phyloP scores from a whole-genome alignment of 768 basidiomycete species.

The Sistotremastrum suecicum region DNA sequence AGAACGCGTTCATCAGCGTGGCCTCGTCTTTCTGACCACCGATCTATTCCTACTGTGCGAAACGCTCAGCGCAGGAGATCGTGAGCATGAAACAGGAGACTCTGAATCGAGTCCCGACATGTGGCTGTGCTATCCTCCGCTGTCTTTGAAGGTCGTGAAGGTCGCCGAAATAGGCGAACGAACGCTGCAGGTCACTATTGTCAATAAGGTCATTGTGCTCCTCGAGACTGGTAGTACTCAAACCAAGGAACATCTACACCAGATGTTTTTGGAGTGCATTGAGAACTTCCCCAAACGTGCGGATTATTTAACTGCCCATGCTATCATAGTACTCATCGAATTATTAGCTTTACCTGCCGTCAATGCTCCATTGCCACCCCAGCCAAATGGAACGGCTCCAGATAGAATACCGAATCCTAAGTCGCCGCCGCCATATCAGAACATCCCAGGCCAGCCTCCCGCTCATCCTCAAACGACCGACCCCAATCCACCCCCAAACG shows the following conservation, averaged over 20 bases:
- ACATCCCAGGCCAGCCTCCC: background rate
- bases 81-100: conserved; percentile 23
- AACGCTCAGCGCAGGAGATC: conserved; percentile 58
- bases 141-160: conserved; percentile 85
- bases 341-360: no score
- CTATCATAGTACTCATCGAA: no score
- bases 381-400: no score
- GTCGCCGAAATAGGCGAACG: conserved; percentile 34
- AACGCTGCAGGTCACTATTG: conserved; percentile 40
- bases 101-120: conserved; percentile 58
- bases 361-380: no score
- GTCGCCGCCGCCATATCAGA: background rate
- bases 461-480: background rate
- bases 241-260: no score
- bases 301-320: no score
- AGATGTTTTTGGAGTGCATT: no score
- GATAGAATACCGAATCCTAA: no score
- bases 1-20: conserved; percentile 64
- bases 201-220: no score
- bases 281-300: no score
- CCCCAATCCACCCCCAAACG: background rate
- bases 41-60: conserved; percentile 90
- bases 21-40: conserved; percentile 78
- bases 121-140: conserved; percentile 88
- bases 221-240: no score